Conservation (phyloP, 768 basidiomycete species). For the Lactarius sp. region DNA sequence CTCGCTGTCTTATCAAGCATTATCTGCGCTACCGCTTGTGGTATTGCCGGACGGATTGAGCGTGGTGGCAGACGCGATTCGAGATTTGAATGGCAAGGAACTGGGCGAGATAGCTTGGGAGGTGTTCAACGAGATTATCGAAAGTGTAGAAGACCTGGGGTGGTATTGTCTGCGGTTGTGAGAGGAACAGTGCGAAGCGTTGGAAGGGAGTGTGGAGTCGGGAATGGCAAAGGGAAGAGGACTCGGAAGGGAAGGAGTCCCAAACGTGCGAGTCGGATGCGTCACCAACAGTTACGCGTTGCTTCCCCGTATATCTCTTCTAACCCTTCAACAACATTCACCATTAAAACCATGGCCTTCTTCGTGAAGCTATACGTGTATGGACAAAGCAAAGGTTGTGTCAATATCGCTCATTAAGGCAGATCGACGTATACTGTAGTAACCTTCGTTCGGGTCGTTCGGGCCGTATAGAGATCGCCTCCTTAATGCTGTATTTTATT, state of each 20-base stretch:
- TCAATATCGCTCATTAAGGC: constrained; percentile 78
- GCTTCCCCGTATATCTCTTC: neutral
- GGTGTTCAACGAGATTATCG: constrained; percentile 58
- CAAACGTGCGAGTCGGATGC: constrained; percentile 8
- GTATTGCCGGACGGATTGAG: constrained; percentile 54
- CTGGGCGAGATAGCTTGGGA: constrained; percentile 49
- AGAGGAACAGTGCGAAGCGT: constrained; percentile 38
- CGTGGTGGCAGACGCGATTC: constrained; percentile 38
- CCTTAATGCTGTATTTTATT: constrained; percentile 67
- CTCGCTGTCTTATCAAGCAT: constrained; percentile 57
- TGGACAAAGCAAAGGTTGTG: constrained; percentile 82
- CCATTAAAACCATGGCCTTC: constrained; percentile 6
- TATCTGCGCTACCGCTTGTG: constrained; percentile 55
- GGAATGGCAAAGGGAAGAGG: neutral
- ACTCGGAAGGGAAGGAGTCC: neutral
- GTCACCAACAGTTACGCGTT: constrained; percentile 14
- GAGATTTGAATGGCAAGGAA: constrained; percentile 27
- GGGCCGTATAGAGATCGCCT: constrained; percentile 40
- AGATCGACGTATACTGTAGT: constrained; percentile 95
- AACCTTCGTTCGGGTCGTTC: constrained; percentile 23
- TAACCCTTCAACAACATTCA: neutral
- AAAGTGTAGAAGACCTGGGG: constrained; percentile 61
- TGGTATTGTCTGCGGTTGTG: constrained; percentile 71
- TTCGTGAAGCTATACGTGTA: constrained; percentile 83
- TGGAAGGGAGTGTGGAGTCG: neutral